Evolutionary conservation across 176 grass and related monocot species (phyloP), one percentile per base, ranked within the genome.

Genomic region (Triticum turgidum): DNA sequence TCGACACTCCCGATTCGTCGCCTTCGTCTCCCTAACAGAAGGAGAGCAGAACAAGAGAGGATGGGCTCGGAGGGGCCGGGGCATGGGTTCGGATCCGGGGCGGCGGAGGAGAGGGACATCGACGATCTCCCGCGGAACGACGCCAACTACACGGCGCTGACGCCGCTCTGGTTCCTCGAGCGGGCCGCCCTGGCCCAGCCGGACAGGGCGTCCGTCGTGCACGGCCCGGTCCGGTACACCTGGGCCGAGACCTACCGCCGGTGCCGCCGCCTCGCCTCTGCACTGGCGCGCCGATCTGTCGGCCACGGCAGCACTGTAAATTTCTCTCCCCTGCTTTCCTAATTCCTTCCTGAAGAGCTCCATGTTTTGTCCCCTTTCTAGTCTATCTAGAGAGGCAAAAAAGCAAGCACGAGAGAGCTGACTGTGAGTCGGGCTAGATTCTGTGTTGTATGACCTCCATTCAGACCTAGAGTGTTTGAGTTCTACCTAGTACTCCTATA

Each of bases 161-260:
- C 94, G 63, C 94, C 94, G 32, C 94, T 98, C 45, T 96, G 97
- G 97, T 98, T 98, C 90, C 92, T 98, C 9, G 94, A 98, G 65
- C 86, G 94, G 67, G 94, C 97, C 3, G 92, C 97, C 39, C 79
- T 96, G 92, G 97, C 91, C 51, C 92, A 96, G 33, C 94, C 94
- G 52, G 79, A 85, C 79, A 93, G 89, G 82, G 77, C 68, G 3
- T 86, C 97, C 10, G 44, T 96, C 21, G 82, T 98, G 79, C 97
- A 98, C 81, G 94, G 97, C 42, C 86, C 90, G 27, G 64, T 74
- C 13, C 90, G 90, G 25, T 91, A 91, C 92, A 96, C 92, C 20
- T 98, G 97, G 97, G 82, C 88, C 61, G 85, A 98, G 11, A 96
- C 97, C 77, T 96, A 96, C 85, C 92, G 90, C 58, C 94, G 94